Base-by-base conservation (phyloP, 306 rosid genomes). In the Chamaecrista fasciculata region DNA sequence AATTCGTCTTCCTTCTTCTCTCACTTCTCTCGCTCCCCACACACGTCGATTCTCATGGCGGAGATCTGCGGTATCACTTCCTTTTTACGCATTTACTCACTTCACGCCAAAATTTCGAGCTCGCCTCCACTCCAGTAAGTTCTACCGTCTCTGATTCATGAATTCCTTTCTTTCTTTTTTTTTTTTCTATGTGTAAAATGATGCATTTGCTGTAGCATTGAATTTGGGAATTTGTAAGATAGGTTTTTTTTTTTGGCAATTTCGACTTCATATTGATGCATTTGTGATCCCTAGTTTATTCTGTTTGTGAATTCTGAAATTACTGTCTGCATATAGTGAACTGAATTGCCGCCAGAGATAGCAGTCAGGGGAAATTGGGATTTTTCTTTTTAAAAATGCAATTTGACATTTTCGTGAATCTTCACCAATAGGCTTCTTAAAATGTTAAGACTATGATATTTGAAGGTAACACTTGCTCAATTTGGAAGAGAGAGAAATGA, bases 1-100 rank as follows among this genome's bases (percentile, higher is more conserved):
- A 15, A 31, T 84, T 81, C 86, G 96, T 34, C 75, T 89, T 25
- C 81, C 85, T 71, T 62, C 85, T 75, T 82, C 89, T 40, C 74
- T 88, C 21, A 10, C 71, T 59, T 70, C 39, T 64, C 66, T 86
- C 25, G 50, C 78, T 29, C 66, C 73, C 5, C 64, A 33, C 52
- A 70, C 71, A 28, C 74, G 76, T 80, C 84, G 61, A 49, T 44
- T 67, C 40, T 79, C 83, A 49, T 48, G 79, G 62, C 78, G 49
- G 8, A 76, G 42, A 69, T 76, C 86, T 37, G 33, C 79, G 16
- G 9, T 77, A 74, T 70, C 79, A 15, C 40, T 78, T 53, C 69
- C 87, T 8, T 3, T 57, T 53, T 19, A 55, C 75, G 69, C 84
- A 28, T 58, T 79, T 12, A 66, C 85, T 75, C 79, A 82, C 40